Base-by-base conservation (phyloP, 2,329 filamentous ascomycete species). In the Aspergillus aculeatinus region DNA sequence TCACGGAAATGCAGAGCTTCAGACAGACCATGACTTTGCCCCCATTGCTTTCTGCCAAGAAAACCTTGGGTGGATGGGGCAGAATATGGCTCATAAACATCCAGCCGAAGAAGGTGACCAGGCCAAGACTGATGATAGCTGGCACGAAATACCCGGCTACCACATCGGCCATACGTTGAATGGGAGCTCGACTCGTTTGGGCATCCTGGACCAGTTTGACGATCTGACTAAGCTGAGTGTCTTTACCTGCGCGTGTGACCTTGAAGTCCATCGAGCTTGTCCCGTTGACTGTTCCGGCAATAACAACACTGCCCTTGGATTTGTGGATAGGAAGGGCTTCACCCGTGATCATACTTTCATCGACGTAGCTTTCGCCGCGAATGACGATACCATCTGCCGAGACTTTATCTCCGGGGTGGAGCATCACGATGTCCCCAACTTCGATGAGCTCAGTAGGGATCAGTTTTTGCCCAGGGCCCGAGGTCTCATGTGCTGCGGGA, bases 341-440 rank as follows among this genome's bases (percentile, higher is more conserved):
- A 65, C 95, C 95, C 5, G 95, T 99, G 52, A 99, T 93, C 94
- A 98, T 98, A 72, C 92, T 96, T 78, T 99, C 95, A 67, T 99
- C 92, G 23, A 97, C 86, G 70, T 96, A 96, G 39, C 92, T 96
- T 76, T 97, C 91, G 33, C 95, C 95, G 56, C 90, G 87, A 58
- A 92, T 91, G 55, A 99, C 85, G 9, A 87, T 83, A 51, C 95
- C 95, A 73, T 99, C 95, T 1, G 94, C 94, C 1, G 95, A 94
- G 60, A 99, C 92, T 80, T 98, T 98, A 79, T 98, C 95, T 57
- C 95, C 95, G 6, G 95, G 95, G 58, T 92, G 89, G 58, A 99
- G 85, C 63, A 98, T 87, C 60, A 98, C 93, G 65, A 99, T 86
- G 73, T 99, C 95, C 49, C 92, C 92, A 11, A 96, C 90, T 74